These are phyloP conservation scores for Phlebiopsis gigantea DNA, from an alignment of 768 basidiomycete genomes.

Conservation along the genomic window DNA sequence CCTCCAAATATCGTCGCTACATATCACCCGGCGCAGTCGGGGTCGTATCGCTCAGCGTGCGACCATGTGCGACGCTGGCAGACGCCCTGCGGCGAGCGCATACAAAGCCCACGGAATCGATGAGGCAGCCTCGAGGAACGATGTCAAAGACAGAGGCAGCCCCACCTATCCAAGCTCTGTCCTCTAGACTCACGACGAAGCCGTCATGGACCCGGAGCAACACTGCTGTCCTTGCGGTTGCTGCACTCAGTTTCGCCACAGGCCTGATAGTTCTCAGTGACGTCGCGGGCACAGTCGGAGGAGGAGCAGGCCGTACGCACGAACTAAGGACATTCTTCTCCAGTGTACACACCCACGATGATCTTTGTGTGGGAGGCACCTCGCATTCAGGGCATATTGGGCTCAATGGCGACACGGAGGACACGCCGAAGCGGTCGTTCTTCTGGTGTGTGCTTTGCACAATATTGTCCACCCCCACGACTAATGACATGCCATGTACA, in stretches of 20 bases:
- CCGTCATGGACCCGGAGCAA: neutral
- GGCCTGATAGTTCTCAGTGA: neutral
- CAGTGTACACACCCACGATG: neutral
- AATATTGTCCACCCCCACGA: neutral
- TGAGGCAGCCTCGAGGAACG: too few species aligned
- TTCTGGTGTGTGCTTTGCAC: constrained; percentile 12
- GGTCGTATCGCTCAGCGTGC: too few species aligned
- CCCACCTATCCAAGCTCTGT: too few species aligned
- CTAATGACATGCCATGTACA: too few species aligned
- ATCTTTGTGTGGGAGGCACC: neutral
- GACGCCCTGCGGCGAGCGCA: too few species aligned
- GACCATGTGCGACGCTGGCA: too few species aligned
- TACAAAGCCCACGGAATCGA: too few species aligned
- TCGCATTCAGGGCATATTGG: constrained; percentile 28
- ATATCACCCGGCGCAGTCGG: too few species aligned
- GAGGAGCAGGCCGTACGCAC: neutral
- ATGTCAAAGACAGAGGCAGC: too few species aligned
- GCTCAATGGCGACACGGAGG: constrained; percentile 22
- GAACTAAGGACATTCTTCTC: neutral
- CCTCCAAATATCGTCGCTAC: too few species aligned
- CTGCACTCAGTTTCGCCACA: neutral
- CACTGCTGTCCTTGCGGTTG: neutral
- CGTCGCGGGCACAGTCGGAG: neutral
- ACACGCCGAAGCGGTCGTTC: constrained; percentile 17
- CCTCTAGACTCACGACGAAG: too few species aligned